phyloP scores from a whole-genome alignment of 1,284 basidiomycete species.

The Microbotryum violaceum region DNA sequence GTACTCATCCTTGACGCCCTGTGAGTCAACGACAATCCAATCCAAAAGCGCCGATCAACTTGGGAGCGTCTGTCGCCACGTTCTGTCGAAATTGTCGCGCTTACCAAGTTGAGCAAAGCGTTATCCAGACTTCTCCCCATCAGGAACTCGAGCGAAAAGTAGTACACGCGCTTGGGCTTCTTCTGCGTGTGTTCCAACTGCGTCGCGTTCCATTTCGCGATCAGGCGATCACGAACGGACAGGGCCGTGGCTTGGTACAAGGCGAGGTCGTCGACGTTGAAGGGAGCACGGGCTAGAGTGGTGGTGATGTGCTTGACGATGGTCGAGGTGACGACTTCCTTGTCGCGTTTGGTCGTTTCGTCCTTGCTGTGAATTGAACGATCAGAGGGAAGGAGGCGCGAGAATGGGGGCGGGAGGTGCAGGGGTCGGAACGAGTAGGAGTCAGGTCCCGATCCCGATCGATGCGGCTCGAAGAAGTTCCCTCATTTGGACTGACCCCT shows the following conservation, averaged over 20 bases:
- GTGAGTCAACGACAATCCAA: too few relatives aligned
- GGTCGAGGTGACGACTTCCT: constrained; percentile 9
- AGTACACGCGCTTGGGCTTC: constrained; percentile 59
- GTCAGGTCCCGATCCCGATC: neutral
- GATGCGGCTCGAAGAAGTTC: neutral
- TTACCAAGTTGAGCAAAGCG: constrained; percentile 67
- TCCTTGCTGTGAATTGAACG: neutral
- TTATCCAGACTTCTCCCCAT: constrained; percentile 65
- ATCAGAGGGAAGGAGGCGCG: neutral
- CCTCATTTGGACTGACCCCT: constrained; percentile 5
- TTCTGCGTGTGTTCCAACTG: constrained; percentile 42
- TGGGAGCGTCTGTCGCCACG: too few relatives aligned
- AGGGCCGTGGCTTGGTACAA: constrained; percentile 63
- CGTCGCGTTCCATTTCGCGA: constrained; percentile 40
- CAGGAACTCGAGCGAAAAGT: constrained; percentile 73
- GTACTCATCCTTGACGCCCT: constrained; percentile 65
- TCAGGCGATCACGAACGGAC: constrained; percentile 72
- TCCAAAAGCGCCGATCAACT: too few relatives aligned
- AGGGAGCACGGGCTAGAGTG: constrained; percentile 74
- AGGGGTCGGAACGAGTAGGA: neutral
- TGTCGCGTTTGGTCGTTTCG: constrained; percentile 2
- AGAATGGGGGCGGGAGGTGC: neutral
- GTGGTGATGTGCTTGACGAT: constrained; percentile 75
- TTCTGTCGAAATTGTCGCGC: too few relatives aligned
- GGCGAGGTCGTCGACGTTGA: constrained; percentile 65